A percentile compares a stretch with the other conserved stretches of the same genome.
Conservation (phyloP, 805 yeast species). For the Ogataea trehalophila region DNA sequence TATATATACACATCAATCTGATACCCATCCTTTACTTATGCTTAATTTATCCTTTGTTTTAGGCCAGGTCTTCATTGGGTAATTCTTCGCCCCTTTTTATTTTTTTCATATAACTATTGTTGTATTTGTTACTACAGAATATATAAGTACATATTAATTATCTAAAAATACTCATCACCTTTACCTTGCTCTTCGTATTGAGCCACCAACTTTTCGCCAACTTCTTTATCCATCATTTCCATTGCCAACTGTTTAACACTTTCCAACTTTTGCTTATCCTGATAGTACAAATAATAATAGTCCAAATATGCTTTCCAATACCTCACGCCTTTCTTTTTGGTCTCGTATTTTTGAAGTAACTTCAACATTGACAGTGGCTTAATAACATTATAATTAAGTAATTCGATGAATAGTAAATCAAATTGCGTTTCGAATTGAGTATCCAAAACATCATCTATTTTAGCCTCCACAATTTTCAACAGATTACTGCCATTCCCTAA, state of each 20-base stretch:
- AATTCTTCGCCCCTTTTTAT: too few relatives aligned
- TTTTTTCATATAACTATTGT: too few relatives aligned
- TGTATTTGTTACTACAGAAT: too few relatives aligned
- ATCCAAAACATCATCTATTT: constrained; percentile 21
- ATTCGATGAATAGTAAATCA: constrained; percentile 33
- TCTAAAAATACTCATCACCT: constrained; percentile 11
- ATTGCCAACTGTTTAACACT: constrained; percentile 5
- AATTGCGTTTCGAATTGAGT: constrained; percentile 26
- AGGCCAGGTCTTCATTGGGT: too few relatives aligned
- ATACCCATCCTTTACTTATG: too few relatives aligned
- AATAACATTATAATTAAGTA: constrained; percentile 26
- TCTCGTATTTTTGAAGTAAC: constrained; percentile 25
- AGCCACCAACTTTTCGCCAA: not conserved
- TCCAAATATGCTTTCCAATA: constrained; percentile 25
- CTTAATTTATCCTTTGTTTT: too few relatives aligned
- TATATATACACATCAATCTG: too few relatives aligned
- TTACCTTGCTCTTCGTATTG: not conserved
- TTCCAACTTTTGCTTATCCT: constrained; percentile 6
- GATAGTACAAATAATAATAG: constrained; percentile 14
- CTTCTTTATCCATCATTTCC: not conserved
- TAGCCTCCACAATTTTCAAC: constrained; percentile 25
- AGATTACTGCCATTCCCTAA: constrained; percentile 23
- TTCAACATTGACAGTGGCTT: constrained; percentile 13
- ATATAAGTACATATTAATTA: not conserved
- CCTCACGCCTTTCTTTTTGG: constrained; percentile 11